phyloP scores from a whole-genome alignment of 306 rosid genomes.

The Fragaria vesca region DNA sequence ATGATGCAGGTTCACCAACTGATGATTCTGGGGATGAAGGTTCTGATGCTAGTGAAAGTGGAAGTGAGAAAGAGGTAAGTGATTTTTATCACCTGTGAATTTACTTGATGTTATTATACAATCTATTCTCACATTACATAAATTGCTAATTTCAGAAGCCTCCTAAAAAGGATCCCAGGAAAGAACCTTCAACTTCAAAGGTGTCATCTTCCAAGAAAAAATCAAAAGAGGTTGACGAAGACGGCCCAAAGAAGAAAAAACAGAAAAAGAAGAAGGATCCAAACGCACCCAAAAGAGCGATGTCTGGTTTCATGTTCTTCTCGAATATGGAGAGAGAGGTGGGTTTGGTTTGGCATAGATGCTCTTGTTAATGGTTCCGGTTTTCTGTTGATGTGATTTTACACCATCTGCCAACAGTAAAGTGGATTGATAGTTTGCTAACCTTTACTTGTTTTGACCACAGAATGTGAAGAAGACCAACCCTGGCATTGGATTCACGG shows the following conservation, averaged over 20 bases:
- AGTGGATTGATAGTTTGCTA: not conserved
- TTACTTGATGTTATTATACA: constrained; percentile 7
- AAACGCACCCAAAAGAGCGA: constrained; percentile 93
- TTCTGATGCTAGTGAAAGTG: constrained; percentile 77
- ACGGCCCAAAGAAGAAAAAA: constrained; percentile 78
- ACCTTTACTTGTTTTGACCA: constrained; percentile 6
- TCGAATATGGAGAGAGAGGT: constrained; percentile 96
- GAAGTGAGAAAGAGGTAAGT: constrained; percentile 76
- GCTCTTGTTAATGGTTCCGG: not conserved
- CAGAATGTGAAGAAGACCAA: constrained; percentile 82
- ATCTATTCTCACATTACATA: constrained; percentile 16
- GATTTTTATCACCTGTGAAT: constrained; percentile 8
- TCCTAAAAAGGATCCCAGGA: constrained; percentile 73
- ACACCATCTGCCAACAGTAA: not conserved
- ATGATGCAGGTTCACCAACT: constrained; percentile 92
- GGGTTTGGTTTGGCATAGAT: constrained; percentile 16
- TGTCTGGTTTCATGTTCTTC: constrained; percentile 98
- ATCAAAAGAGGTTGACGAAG: constrained; percentile 72
- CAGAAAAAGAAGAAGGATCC: constrained; percentile 98
- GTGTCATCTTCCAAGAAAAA: constrained; percentile 80
- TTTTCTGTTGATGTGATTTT: not conserved
- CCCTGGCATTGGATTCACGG: constrained; percentile 89
- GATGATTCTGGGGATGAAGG: constrained; percentile 96
- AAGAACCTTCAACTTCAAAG: constrained; percentile 67
- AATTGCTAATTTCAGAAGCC: constrained; percentile 67